phyloP scores from a whole-genome alignment of 306 rosid species.

The Styphnolobium japonicum region DNA sequence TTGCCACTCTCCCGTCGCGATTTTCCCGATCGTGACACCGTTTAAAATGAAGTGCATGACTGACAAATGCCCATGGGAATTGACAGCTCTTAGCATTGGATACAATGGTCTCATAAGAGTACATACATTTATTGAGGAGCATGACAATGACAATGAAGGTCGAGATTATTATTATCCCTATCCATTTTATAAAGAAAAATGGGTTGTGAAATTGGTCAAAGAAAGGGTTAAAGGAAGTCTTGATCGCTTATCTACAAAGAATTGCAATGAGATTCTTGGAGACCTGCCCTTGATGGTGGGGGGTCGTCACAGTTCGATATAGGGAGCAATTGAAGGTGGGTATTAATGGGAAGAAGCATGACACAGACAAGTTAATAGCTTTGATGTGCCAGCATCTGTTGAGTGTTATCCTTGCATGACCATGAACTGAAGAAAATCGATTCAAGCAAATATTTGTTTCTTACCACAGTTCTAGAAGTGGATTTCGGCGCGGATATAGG shows the following conservation, averaged over 20 bases:
- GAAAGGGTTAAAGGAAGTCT: neutral
- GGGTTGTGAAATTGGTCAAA: neutral
- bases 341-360: neutral
- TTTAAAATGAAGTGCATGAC: neutral
- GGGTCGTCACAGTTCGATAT: neutral
- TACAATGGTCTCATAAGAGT: neutral
- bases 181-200: neutral
- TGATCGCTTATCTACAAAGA: neutral
- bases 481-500: slow-evolving; percentile 4
- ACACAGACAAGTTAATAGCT: neutral
- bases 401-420: slow-evolving; percentile 3
- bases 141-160: neutral
- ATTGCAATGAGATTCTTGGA: neutral
- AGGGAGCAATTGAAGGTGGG: neutral
- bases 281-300: neutral
- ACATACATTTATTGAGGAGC: neutral
- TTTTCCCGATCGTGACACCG: too few species aligned
- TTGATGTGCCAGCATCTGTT: neutral
- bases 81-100: neutral
- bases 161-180: neutral
- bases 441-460: slow-evolving; percentile 6
- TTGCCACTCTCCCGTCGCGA: too few species aligned
- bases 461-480: neutral
- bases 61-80: slow-evolving; percentile 4
- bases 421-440: neutral